phyloP scores from a whole-genome alignment of 345 rosid species.

The Physaria fendleri region DNA sequence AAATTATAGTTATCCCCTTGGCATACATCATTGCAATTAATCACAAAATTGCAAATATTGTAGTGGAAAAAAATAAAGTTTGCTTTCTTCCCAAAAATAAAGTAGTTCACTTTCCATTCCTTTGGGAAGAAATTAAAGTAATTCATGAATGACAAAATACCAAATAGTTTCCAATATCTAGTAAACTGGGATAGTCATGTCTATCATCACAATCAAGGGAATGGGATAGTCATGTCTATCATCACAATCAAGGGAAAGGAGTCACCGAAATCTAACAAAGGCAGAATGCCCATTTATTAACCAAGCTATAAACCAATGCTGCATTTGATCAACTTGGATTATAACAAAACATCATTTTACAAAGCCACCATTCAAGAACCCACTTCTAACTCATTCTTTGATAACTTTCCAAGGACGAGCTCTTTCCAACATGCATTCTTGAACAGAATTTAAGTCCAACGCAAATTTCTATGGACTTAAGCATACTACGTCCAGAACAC shows the following conservation, averaged over 20 bases:
- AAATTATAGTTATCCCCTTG: not conserved
- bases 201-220: constrained; percentile 3
- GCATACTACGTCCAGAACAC: not conserved
- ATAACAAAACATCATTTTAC: not conserved
- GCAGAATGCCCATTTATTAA: too few species aligned
- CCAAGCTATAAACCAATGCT: not conserved
- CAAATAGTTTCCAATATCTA: not conserved
- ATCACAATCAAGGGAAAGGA: not conserved
- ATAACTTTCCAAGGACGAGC: not conserved
- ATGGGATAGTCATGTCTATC: not conserved
- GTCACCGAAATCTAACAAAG: not conserved
- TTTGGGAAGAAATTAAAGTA: not conserved
- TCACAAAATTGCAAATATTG: not conserved
- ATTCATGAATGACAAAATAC: not conserved
- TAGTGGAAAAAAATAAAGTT: not conserved
- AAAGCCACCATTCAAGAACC: not conserved
- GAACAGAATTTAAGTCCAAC: not conserved
- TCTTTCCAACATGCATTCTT: not conserved
- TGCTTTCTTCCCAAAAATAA: too few species aligned
- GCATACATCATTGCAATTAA: not conserved
- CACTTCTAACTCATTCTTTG: not conserved
- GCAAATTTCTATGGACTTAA: not conserved
- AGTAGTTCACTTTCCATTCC: not conserved
- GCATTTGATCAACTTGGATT: not conserved
- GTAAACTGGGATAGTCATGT: not conserved